phyloP scores from a whole-genome alignment of 495 filamentous ascomycete species.

The Hypoxylon crocopeplum region DNA sequence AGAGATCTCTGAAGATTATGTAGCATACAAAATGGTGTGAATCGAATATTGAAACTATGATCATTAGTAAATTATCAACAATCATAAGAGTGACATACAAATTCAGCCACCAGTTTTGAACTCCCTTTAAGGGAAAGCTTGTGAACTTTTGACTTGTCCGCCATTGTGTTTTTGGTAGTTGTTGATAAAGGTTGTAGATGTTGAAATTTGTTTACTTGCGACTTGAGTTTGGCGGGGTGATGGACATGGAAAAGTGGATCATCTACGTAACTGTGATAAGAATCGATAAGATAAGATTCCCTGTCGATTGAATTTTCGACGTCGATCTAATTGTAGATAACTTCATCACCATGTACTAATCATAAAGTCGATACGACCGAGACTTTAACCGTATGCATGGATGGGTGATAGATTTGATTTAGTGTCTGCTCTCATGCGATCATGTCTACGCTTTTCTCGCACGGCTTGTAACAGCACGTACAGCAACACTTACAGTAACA shows the following conservation, averaged over 20 bases:
- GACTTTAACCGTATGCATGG: no score
- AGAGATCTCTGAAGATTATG: no score
- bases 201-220: constrained; percentile 44
- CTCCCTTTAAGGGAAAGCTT: constrained; percentile 93
- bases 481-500: constrained; percentile 30
- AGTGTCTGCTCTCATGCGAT: constrained; percentile 43
- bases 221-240: constrained; percentile 41
- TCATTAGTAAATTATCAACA: constrained; percentile 1
- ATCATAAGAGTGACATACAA: no score
- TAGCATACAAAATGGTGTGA: constrained; percentile 80
- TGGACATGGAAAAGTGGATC: no score
- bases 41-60: constrained; percentile 92
- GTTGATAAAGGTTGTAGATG: not conserved
- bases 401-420: constrained; percentile 38
- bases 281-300: not conserved
- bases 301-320: not conserved
- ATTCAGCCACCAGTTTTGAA: constrained; percentile 93
- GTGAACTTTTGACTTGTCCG: constrained; percentile 89
- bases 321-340: not conserved
- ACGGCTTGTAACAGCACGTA: constrained; percentile 50
- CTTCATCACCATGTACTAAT: no score
- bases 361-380: constrained; percentile 7
- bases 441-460: constrained; percentile 47
- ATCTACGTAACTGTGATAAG: no score
- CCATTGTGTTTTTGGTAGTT: constrained; percentile 18